Base-by-base conservation (phyloP, 306 rosid genomes). In the Adenanthera pavonina region DNA sequence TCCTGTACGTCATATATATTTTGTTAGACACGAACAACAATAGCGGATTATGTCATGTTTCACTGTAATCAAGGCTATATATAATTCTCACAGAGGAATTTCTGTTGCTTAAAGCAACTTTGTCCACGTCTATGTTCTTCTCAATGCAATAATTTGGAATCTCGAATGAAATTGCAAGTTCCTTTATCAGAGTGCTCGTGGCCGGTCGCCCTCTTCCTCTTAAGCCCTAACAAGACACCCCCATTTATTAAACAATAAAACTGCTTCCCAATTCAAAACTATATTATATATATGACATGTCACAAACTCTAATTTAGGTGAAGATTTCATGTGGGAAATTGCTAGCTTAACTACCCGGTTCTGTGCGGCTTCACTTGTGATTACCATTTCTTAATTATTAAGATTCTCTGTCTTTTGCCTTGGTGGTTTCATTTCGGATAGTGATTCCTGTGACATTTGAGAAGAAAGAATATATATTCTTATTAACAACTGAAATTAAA, bases 51-150 rank as follows among this genome's bases (percentile, higher is more conserved):
- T n/a, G 4, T 36, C 2, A 36, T 4, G 4, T 36, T 36, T 36
- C 40, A 36, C 40, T 36, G 4, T 36, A 1, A 36, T 36, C 4
- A 57, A 34, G 10, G 12, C 8, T 19, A 5, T 57, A 57, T 19
- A 59, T 44, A 61, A 72, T 46, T 33, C 62, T 47, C 40, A 76
- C 71, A 34, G n/a, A 33, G 30, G 36, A 64, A 30, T 64, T 48
- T 62, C 38, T 70, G n/a, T 48, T 35, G 72, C 73, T 77, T 5
- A 64, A 33, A 35, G 65, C 66, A 7, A 64, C 6, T 34, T 11
- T 78, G 57, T 78, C 53, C 74, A 78, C 66, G 62, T 66, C 53
- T 49, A 78, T 35, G 7, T 65, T 35, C 52, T 49, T 36, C 30
- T 59, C 46, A 49, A 78, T 66, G 38, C 74, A 65, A 78, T 66